Evolutionary conservation across 306 rosid genomes (phyloP).

Genomic region (Mimosa pudica): DNA sequence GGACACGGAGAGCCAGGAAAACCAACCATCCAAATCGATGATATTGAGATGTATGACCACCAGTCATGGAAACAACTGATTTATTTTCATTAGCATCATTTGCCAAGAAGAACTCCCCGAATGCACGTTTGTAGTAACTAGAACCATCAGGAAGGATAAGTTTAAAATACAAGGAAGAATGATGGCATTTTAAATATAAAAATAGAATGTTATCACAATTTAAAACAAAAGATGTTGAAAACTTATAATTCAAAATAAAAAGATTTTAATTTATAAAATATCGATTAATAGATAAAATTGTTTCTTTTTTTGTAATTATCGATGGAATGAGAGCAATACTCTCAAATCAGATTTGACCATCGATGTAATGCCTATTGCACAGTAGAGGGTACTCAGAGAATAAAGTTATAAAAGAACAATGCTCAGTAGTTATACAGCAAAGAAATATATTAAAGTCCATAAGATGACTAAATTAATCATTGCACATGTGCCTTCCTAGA

Average conservation of each 20-base stretch:
- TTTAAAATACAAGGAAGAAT: no score
- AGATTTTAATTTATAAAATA: no score
- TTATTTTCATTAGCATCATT: slow-evolving; percentile 55
- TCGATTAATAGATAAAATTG: no score
- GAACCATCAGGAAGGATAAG: no score
- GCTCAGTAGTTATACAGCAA: not conserved
- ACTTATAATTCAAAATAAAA: no score
- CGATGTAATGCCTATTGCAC: slow-evolving; percentile 18
- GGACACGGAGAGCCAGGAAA: slow-evolving; percentile 93
- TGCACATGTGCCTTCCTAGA: not conserved
- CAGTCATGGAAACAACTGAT: slow-evolving; percentile 25
- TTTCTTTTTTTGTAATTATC: no score
- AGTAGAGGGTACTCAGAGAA: slow-evolving; percentile 18
- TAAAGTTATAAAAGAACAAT: not conserved
- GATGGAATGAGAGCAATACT: no score
- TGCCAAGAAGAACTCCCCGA: slow-evolving; percentile 75
- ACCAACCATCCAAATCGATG: slow-evolving; percentile 98
- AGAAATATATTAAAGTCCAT: slow-evolving; percentile 9
- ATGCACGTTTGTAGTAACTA: slow-evolving; percentile 88
- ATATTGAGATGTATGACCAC: slow-evolving; percentile 65
- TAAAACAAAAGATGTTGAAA: no score
- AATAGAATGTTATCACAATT: no score
- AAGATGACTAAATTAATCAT: slow-evolving; percentile 10
- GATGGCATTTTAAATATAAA: no score
- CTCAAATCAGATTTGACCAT: no score